Conservation (phyloP, 2,329 filamentous ascomycete genomes). For the Fusarium lyarnte region DNA sequence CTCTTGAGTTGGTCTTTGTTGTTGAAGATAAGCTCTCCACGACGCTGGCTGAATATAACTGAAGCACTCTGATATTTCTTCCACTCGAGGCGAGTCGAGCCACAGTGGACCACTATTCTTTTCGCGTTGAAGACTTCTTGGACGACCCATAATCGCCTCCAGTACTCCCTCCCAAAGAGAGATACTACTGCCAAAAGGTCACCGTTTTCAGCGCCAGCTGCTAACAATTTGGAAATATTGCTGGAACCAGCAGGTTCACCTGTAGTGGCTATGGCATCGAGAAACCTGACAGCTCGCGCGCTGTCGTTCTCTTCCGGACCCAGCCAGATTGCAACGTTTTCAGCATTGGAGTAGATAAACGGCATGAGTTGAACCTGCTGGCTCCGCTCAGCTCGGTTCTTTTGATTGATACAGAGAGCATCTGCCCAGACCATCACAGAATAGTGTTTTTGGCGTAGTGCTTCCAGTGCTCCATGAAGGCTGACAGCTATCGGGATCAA, state of each 20-base stretch:
- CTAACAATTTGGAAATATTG: not conserved
- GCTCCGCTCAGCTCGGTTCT: not conserved
- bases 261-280: not conserved
- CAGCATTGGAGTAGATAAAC: constrained; percentile 13
- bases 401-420: constrained; percentile 17
- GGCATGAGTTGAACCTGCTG: constrained; percentile 24
- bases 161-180: constrained; percentile 19
- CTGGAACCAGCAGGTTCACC: not conserved
- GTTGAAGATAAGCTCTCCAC: constrained; percentile 4
- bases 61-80: not conserved
- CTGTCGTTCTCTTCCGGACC: constrained; percentile 20
- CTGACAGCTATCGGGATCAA: not conserved
- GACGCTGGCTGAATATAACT: not conserved
- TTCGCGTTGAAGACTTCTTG: constrained; percentile 26
- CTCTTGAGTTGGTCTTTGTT: not conserved
- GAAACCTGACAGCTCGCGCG: not conserved
- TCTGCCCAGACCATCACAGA: constrained; percentile 20
- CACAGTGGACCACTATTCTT: constrained; percentile 11
- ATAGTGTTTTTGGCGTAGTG: not conserved
- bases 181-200: constrained; percentile 17
- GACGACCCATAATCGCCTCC: constrained; percentile 19
- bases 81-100: constrained; percentile 2
- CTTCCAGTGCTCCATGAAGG: constrained; percentile 7
- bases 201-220: not conserved
- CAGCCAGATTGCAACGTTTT: constrained; percentile 18